Base-by-base conservation (phyloP, 305 asterid genomes). In the Solanum hybrid region DNA sequence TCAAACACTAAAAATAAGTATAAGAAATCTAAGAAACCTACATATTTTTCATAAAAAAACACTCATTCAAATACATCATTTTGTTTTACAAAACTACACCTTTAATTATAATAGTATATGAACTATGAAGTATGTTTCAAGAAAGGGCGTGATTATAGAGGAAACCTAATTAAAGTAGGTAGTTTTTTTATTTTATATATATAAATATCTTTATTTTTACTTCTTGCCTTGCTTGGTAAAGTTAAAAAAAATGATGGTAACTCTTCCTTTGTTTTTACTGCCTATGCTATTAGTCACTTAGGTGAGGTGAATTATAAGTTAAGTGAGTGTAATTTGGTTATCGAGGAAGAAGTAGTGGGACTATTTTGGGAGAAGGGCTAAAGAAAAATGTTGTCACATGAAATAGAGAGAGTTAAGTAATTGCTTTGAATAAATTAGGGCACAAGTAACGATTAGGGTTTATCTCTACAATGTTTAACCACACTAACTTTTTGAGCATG, bases 341-440 rank as follows among this genome's bases (percentile, higher is more conserved):
- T 92, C 98, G 94, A 94, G 98, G 93, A 91, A 71, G 85, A 87
- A 42, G 17, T 89, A 87, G 98, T 94, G 97, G 97, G 89, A 87
- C 90, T 86, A 93, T 94, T 93, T 95, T 90, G 97, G 98, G 96
- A 95, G 92, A 87, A 87, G 98, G 93, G 93, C 93, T 90, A 84
- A 91, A 92, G 92, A 89, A 92, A 94, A 91, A 73, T 71, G 60
- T 80, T 88, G 90, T 89, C 94, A 91, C 95, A 92, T 92, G 95
- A 85, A 19, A 88, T 13, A 14, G 34, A 31, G 60, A 26, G 51
- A 45, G 31, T 36, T 45, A 35, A 19, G 24, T 22, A 29, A 77
- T 77, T 77, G 26, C 32, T 71, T 60, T 19, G 77, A 29, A 76
- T 88, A 73, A 40, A 42, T 86, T 36, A 40, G 24, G 91, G 93